Base-by-base conservation (phyloP, 495 filamentous ascomycete species). In the Trichoderma reesei region DNA sequence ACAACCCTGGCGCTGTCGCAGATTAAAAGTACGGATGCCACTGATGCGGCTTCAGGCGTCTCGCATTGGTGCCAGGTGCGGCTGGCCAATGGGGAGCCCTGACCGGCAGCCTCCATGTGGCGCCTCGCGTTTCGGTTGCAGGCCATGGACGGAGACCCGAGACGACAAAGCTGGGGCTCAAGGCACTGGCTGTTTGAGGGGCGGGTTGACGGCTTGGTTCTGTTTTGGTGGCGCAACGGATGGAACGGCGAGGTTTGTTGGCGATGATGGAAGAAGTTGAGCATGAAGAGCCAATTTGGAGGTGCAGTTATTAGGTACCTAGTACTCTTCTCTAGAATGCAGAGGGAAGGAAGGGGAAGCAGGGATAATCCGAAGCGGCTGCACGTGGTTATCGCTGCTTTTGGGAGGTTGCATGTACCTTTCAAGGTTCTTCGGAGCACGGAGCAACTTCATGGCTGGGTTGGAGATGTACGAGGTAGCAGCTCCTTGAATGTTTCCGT, bases 21-120 rank as follows among this genome's bases (percentile, higher is more conserved):
- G 51, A 56, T 56, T 56, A 56, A 56, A 26, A 56, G 51, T 56
- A 34, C 51, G 51, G 51, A 56, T 56, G 20, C 51, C 46, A 56
- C 51, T 56, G 51, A 56, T 56, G 51, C 51, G 51, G 51, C 51
- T 56, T 56, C 51, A 56, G 51, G 51, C 51, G 51, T 56, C 51
- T 56, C 51, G 51, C 26, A 14, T 18, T 18, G 11, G 42, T 16
- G 42, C 42, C 42, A 46, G 51, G 51, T 10, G 20, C 9, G 20
- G 33, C 20, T 34, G 51, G 31, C 51, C 51, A 56, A 56, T 56
- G 20, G 26, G 20, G 31, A 36, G 51, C 14, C 51, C 51, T 9
- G 51, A 56, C 34, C 51, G 51, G 51, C 51, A 56, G 51, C 51
- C 51, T 56, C 51, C 51, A 56, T 56, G 51, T 56, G 51, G 51